Evolutionary conservation across 2,329 filamentous ascomycete genomes (phyloP).

Genomic region (Drechslerella stenobrocha): DNA sequence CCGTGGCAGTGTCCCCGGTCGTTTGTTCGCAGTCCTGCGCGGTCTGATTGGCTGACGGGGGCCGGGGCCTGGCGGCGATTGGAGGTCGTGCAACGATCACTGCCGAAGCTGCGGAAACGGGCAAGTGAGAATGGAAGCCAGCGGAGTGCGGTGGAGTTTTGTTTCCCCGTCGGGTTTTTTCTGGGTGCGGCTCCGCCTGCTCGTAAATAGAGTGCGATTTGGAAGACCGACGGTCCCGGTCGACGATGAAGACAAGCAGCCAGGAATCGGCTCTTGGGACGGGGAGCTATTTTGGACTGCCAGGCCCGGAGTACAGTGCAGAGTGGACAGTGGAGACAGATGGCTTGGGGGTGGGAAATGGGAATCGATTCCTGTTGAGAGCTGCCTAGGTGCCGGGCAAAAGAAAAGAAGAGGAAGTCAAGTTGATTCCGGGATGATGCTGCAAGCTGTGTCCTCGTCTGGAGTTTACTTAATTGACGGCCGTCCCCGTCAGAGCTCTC

Average conservation of each 20-base stretch:
- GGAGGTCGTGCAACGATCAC: not conserved
- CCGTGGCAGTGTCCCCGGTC: not conserved
- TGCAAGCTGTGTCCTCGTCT: too few relatives aligned
- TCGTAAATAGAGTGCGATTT: slow-evolving; percentile 39
- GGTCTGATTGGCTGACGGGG: not conserved
- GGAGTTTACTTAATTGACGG: too few relatives aligned
- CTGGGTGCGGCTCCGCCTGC: slow-evolving; percentile 42
- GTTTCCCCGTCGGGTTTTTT: not conserved
- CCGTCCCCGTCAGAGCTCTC: too few relatives aligned
- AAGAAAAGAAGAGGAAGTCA: too few relatives aligned
- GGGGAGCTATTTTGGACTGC: not conserved
- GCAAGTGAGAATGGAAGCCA: not conserved
- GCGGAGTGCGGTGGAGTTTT: not conserved
- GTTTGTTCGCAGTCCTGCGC: not conserved
- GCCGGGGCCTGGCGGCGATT: not conserved
- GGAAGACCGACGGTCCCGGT: too few relatives aligned
- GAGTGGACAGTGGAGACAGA: too few relatives aligned
- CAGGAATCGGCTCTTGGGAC: not conserved
- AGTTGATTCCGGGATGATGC: too few relatives aligned
- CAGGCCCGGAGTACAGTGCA: too few relatives aligned
- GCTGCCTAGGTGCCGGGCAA: too few relatives aligned
- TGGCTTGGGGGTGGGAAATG: too few relatives aligned
- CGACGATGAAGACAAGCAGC: slow-evolving; percentile 7
- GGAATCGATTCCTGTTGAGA: too few relatives aligned
- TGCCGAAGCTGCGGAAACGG: not conserved